Conservation (phyloP, 1,284 basidiomycete species). For the Ceratobasidium sp. region DNA sequence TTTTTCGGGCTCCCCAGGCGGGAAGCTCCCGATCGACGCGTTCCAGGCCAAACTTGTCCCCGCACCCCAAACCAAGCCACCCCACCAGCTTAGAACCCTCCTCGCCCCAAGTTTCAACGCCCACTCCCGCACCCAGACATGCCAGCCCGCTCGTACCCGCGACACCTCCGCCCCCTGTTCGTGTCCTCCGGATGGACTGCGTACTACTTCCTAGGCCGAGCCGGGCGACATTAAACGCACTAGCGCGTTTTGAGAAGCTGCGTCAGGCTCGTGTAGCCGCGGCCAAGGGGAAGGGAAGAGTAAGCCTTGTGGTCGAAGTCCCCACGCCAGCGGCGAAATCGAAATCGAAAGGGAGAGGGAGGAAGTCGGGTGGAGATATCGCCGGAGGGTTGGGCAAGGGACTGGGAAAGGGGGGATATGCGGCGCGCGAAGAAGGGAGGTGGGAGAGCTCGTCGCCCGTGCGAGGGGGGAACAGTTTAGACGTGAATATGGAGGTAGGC, state of each 20-base stretch:
- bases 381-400: slow-evolving; percentile 9
- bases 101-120: background rate
- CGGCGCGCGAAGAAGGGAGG: slow-evolving; percentile 8
- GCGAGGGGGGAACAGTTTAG: background rate
- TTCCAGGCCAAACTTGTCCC: background rate
- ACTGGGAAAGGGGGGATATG: background rate
- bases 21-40: background rate
- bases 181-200: slow-evolving; percentile 30
- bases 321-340: slow-evolving; percentile 1
- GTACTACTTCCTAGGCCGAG: slow-evolving; percentile 21
- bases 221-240: background rate
- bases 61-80: background rate
- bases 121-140: background rate
- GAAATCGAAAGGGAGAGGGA: background rate
- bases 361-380: background rate
- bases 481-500: background rate
- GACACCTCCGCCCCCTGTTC: background rate
- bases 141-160: background rate
- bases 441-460: slow-evolving; percentile 16
- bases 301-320: background rate
- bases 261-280: background rate
- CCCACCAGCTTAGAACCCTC: background rate
- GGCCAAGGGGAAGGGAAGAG: background rate
- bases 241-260: slow-evolving; percentile 4
- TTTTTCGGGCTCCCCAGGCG: background rate